phyloP scores from a whole-genome alignment of 179 eudicot genomes.

The Silene noctiflora region DNA sequence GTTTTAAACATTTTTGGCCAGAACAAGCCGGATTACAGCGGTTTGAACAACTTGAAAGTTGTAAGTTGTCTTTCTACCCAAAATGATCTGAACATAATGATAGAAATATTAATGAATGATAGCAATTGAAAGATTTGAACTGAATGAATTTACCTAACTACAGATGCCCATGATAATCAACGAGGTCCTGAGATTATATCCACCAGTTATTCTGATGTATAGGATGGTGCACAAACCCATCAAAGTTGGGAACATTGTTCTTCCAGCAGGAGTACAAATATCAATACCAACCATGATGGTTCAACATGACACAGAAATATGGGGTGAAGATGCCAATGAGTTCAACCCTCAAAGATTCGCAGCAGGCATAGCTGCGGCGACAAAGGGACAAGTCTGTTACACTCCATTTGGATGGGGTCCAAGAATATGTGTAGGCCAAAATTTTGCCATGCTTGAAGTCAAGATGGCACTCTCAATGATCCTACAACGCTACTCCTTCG shows the following conservation, averaged over 20 bases:
- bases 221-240: conserved; percentile 30
- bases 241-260: conserved; percentile 22
- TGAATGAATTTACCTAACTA: not conserved
- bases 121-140: not conserved
- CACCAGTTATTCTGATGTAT: conserved; percentile 35
- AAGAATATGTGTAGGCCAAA: conserved; percentile 29
- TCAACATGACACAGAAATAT: conserved; percentile 24
- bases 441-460: conserved; percentile 34
- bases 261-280: conserved; percentile 33
- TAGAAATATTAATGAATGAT: not conserved
- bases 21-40: conserved; percentile 25
- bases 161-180: conserved; percentile 33
- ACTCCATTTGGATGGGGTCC: conserved; percentile 37
- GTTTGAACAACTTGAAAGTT: conserved; percentile 33
- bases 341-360: conserved; percentile 30
- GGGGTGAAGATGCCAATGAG: conserved; percentile 30
- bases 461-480: conserved; percentile 37
- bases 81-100: not conserved
- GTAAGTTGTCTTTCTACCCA: conserved; percentile 14
- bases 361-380: conserved; percentile 29
- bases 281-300: conserved; percentile 31
- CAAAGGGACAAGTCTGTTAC: conserved; percentile 25
- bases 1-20: conserved; percentile 27
- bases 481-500: conserved; percentile 27
- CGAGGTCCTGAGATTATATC: conserved; percentile 29